Conservation (phyloP, 495 filamentous ascomycete genomes). For the Annulohypoxylon nitens region DNA sequence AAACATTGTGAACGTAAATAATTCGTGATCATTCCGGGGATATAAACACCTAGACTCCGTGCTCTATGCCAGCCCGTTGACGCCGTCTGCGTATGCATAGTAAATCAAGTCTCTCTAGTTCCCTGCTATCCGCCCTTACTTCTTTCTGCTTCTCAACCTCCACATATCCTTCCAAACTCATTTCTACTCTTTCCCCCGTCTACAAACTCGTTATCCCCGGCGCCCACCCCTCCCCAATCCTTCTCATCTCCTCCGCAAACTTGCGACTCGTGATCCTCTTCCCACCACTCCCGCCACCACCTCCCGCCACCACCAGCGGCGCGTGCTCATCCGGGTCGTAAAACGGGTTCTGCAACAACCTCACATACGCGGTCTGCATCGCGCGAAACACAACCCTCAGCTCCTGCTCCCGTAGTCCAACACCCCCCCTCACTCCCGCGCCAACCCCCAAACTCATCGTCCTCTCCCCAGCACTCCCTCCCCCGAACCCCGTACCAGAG, state of each 20-base stretch:
- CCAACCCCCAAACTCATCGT: slow-evolving; percentile 9
- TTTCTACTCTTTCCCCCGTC: not conserved
- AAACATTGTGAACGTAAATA: slow-evolving; percentile 18
- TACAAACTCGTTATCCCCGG: slow-evolving; percentile 65
- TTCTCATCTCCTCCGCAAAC: slow-evolving; percentile 84
- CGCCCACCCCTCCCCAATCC: slow-evolving; percentile 81
- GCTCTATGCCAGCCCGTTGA: slow-evolving; percentile 39
- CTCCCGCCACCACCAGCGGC: slow-evolving; percentile 54
- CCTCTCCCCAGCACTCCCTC: slow-evolving; percentile 38
- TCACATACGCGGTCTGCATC: slow-evolving; percentile 90
- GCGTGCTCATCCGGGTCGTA: slow-evolving; percentile 89
- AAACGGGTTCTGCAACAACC: slow-evolving; percentile 93
- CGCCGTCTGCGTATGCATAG: slow-evolving; percentile 34
- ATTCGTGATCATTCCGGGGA: not conserved
- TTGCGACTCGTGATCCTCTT: slow-evolving; percentile 81
- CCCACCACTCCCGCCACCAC: slow-evolving; percentile 60
- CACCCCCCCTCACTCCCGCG: slow-evolving; percentile 30
- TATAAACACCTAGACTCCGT: slow-evolving; percentile 41
- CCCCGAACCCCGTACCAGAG: slow-evolving; percentile 18
- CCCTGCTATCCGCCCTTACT: not conserved
- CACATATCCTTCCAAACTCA: slow-evolving; percentile 47
- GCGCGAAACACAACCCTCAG: slow-evolving; percentile 88
- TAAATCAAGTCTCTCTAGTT: not conserved
- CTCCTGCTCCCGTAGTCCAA: slow-evolving; percentile 74
- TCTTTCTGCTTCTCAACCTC: not conserved